Percentiles rank a stretch among this genome's conserved stretches.
Evolutionary conservation across 345 rosid genomes (phyloP).

Genomic region (Gossypium thurberi): DNA sequence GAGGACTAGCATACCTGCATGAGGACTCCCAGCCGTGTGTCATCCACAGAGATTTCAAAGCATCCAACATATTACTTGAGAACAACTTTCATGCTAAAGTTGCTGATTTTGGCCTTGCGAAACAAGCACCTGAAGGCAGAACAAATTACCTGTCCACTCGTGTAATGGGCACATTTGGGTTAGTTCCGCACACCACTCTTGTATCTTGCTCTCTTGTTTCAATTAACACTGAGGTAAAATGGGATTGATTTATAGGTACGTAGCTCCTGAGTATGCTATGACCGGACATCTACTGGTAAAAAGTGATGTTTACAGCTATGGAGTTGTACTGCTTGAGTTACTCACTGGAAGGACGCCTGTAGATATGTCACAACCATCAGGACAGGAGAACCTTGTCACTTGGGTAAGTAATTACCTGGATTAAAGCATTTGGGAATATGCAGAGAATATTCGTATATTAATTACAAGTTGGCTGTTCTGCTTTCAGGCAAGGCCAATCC

Average conservation of each 20-base stretch:
- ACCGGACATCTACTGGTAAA: slow-evolving; percentile 95
- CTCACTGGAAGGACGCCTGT: slow-evolving; percentile 94
- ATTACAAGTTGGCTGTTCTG: slow-evolving; percentile 4
- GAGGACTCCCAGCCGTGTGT: slow-evolving; percentile 99
- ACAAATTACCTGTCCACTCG: slow-evolving; percentile 91
- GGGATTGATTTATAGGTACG: slow-evolving; percentile 58
- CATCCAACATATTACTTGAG: slow-evolving; percentile 96
- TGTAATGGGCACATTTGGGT: slow-evolving; percentile 99
- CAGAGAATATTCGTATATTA: not conserved
- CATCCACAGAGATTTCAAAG: slow-evolving; percentile 97
- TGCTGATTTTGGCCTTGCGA: slow-evolving; percentile 97
- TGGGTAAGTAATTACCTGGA: slow-evolving; percentile 48
- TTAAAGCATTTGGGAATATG: not conserved
- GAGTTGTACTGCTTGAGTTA: slow-evolving; percentile 93
- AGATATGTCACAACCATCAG: slow-evolving; percentile 96
- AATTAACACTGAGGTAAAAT: slow-evolving; percentile 3
- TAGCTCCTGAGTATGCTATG: slow-evolving; percentile 99
- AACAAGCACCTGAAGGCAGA: slow-evolving; percentile 99
- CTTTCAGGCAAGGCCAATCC: slow-evolving; percentile 89
- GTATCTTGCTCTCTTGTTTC: not conserved
- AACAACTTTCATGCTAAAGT: slow-evolving; percentile 95
- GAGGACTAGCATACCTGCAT: slow-evolving; percentile 94
- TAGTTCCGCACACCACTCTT: slow-evolving; percentile 25
- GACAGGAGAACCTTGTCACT: slow-evolving; percentile 96
- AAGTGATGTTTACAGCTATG: slow-evolving; percentile 98